Evolutionary conservation across 768 basidiomycete genomes (phyloP).

Genomic region (Lyophyllum shimeji): DNA sequence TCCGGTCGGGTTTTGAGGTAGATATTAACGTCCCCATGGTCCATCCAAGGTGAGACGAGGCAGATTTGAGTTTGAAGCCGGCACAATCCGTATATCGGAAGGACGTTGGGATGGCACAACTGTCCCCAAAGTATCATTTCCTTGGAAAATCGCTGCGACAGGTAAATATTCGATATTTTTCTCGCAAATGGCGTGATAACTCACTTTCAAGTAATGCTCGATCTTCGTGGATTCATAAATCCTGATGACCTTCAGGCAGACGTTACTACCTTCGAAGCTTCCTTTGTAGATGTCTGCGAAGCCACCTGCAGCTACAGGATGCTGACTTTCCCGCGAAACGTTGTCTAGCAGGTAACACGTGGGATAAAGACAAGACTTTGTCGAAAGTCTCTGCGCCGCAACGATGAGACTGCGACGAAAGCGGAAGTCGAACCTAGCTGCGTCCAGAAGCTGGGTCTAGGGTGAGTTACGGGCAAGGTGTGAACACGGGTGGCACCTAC

Average conservation of each 20-base stretch:
- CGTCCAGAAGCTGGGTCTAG: not conserved
- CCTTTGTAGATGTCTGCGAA: slow-evolving; percentile 5
- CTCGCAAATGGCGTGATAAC: not conserved
- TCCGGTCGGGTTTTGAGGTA: not conserved
- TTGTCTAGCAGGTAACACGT: not conserved
- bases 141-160: not conserved
- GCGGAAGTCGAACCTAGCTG: not conserved
- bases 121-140: slow-evolving; percentile 5
- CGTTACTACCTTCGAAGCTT: not conserved
- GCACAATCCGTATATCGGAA: slow-evolving; percentile 16
- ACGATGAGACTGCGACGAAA: not conserved
- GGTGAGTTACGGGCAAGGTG: not conserved
- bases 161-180: not conserved
- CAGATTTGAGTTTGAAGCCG: slow-evolving; percentile 1
- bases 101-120: slow-evolving; percentile 9
- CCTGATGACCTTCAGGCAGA: slow-evolving; percentile 1
- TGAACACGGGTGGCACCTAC: not conserved
- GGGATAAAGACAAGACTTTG: not conserved
- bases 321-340: not conserved
- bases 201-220: not conserved
- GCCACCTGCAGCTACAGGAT: not conserved
- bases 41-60: slow-evolving; percentile 16
- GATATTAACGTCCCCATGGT: slow-evolving; percentile 1
- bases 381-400: not conserved
- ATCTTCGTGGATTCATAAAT: not conserved